Percentiles rank a stretch among this genome's conserved stretches.
phyloP scores from a whole-genome alignment of 495 filamentous ascomycete genomes.

The Jackrogersella multiformis region DNA sequence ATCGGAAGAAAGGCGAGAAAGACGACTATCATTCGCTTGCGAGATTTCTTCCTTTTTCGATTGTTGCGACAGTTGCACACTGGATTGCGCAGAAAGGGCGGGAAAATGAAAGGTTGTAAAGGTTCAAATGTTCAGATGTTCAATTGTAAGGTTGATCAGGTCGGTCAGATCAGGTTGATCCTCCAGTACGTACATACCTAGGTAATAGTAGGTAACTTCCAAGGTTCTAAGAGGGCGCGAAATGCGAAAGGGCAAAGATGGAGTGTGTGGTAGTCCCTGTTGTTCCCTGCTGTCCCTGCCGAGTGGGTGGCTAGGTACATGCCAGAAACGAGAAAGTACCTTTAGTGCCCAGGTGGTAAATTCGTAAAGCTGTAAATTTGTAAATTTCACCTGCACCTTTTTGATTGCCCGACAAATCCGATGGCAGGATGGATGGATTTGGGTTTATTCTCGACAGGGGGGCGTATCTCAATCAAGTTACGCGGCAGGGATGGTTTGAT shows the following conservation, averaged over 20 bases:
- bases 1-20: slow-evolving; percentile 35
- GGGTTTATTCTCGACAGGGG: slow-evolving; percentile 20
- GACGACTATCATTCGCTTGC: slow-evolving; percentile 35
- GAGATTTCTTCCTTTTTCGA: slow-evolving; percentile 19
- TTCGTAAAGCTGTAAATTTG: neutral
- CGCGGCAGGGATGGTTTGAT: slow-evolving; percentile 16
- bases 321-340: slow-evolving; percentile 15
- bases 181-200: too few species aligned
- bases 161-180: too few species aligned
- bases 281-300: slow-evolving; percentile 3
- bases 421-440: slow-evolving; percentile 20
- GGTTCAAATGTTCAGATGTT: too few species aligned
- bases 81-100: slow-evolving; percentile 21
- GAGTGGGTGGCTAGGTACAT: slow-evolving; percentile 34
- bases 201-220: too few species aligned
- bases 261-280: slow-evolving; percentile 22
- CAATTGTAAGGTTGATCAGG: slow-evolving; percentile 16
- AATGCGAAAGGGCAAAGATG: slow-evolving; percentile 19
- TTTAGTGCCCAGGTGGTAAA: neutral
- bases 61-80: slow-evolving; percentile 39
- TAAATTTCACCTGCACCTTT: slow-evolving; percentile 13
- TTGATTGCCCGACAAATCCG: slow-evolving; percentile 32
- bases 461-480: slow-evolving; percentile 16
- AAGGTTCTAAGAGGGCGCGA: slow-evolving; percentile 30
- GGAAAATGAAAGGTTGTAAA: slow-evolving; percentile 26